Evolutionary conservation across 257 asterid genomes (phyloP), one percentile per base, ranked within the genome.

Genomic region (Parsonsia alboflavescens): DNA sequence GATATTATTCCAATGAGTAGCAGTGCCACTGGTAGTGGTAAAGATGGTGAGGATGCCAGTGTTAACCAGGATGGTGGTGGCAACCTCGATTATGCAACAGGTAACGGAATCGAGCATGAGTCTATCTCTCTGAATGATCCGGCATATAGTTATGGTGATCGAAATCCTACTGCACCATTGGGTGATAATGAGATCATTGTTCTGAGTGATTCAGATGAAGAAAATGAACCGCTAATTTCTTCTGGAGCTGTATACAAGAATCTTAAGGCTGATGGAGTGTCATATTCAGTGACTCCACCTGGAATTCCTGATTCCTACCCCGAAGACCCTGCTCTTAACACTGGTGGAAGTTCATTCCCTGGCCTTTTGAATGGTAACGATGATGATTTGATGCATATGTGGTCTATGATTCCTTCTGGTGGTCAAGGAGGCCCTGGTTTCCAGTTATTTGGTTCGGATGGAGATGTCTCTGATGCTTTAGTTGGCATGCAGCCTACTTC

Each of bases 181-280:
- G 92, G 83, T 73, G 91, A 84, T 65, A 76, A 88, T 70, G 94
- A 88, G 69, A 86, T 96, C 21, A 96, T 96, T 67, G 85, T 91
- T 69, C 89, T 96, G 33, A 91, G 92, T 76, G 99, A 96, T 84
- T 91, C 98, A 9, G 99, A 96, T 15, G 97, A 93, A 68, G 99
- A 90, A 79, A 85, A 50, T 72, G 87, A 80, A 30, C 88, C 87
- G 19, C 72, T 80, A 24, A 68, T 82, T 63, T 39, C 90, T 63
- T 69, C 91, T 73, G 91, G 77, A 61, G 73, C 82, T 61, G 76
- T 56, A 73, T 81, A 75, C 80, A 81, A 78, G 57, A 80, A 76
- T 70, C 76, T 56, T 49, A 82, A 59, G 59, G 75, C 76, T 41
- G 88, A 85, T 78, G 84, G 82, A 67, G 74, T 77, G 30, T 62